Evolutionary conservation across 1,284 basidiomycete genomes (phyloP).

Genomic region (Sanguinoderma infundibulare): DNA sequence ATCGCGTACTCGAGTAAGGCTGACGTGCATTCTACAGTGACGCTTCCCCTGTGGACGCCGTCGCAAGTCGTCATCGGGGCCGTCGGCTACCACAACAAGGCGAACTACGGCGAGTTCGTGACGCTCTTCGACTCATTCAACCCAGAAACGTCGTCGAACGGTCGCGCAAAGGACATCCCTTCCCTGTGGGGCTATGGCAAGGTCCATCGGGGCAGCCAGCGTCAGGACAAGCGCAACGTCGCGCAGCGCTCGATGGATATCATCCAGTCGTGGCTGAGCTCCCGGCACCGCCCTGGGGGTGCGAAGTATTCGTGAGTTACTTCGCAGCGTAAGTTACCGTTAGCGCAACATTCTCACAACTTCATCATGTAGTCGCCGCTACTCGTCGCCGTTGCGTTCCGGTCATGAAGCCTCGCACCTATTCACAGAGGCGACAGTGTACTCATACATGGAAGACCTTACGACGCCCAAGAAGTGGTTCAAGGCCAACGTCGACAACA

Average conservation of each 20-base stretch:
- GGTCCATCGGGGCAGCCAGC: conserved; percentile 46
- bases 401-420: conserved; percentile 70
- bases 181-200: conserved; percentile 60
- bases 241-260: conserved; percentile 60
- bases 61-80: conserved; percentile 62
- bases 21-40: conserved; percentile 47
- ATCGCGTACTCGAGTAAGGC: neutral
- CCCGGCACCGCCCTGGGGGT: conserved; percentile 42
- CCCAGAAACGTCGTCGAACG: conserved; percentile 45
- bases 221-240: conserved; percentile 56
- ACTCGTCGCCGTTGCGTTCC: conserved; percentile 60
- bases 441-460: conserved; percentile 65
- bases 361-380: conserved; percentile 45
- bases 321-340: conserved; percentile 14
- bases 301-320: conserved; percentile 35
- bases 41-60: conserved; percentile 74
- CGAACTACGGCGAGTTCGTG: conserved; percentile 61
- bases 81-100: conserved; percentile 72
- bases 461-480: conserved; percentile 74
- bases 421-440: conserved; percentile 69
- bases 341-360: neutral
- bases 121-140: conserved; percentile 70
- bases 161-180: conserved; percentile 43
- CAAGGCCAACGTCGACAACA: conserved; percentile 64
- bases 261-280: conserved; percentile 56